Conservation (phyloP, 164 flowering plant genomes). For the Chimonanthus praecox region DNA sequence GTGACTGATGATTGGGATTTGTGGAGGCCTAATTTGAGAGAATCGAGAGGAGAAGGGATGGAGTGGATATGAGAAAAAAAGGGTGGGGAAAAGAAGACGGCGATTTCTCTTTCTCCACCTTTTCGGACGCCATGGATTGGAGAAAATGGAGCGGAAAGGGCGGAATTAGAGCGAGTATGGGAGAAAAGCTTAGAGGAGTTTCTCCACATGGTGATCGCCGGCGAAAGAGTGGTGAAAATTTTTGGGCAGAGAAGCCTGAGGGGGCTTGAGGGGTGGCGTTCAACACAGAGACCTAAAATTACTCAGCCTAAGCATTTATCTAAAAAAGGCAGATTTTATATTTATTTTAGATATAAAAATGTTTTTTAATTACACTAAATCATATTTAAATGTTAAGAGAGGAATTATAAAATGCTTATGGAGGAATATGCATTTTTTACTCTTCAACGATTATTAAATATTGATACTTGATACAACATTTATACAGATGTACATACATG, state of each 20-base stretch:
- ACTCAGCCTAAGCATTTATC: no score
- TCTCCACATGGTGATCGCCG: constrained; percentile 10
- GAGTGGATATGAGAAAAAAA: neutral
- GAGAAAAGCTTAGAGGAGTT: constrained; percentile 9
- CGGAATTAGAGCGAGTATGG: neutral
- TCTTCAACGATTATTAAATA: no score
- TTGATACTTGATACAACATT: no score
- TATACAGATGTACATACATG: no score
- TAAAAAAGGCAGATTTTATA: no score
- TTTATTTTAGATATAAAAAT: no score
- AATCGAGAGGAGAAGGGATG: constrained; percentile 5
- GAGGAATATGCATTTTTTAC: no score
- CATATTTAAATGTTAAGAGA: no score
- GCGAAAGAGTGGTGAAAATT: neutral
- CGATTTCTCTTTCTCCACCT: neutral
- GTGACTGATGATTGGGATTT: neutral
- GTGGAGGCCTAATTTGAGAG: neutral
- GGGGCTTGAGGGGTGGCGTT: no score
- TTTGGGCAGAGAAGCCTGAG: neutral
- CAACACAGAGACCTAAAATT: no score
- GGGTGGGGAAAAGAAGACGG: neutral
- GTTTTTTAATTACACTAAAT: no score
- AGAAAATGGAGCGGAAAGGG: neutral
- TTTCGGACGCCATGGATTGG: neutral
- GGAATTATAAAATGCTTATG: no score